These are phyloP conservation scores for Elymus sibiricus DNA, from an alignment of 176 grass and related monocot species.

Conservation along the genomic window DNA sequence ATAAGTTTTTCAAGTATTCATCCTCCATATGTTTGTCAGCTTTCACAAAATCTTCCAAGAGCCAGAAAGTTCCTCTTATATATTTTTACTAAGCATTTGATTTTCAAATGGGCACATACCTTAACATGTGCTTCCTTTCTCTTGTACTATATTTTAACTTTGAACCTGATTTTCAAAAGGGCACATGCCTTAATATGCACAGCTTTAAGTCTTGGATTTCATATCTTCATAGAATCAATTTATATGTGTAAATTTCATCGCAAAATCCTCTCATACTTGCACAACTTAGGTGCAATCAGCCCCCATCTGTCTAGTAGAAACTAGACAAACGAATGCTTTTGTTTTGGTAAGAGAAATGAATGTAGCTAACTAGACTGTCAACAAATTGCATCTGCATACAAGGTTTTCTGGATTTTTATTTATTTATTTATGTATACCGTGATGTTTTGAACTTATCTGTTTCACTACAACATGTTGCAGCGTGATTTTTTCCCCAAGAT, in stretches of 20 bases:
- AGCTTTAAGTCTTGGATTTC: slow-evolving; percentile 6
- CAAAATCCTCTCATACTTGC: background rate
- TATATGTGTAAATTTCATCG: background rate
- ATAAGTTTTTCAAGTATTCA: background rate
- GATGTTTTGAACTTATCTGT: slow-evolving; percentile 23
- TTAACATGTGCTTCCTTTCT: background rate
- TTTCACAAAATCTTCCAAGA: background rate
- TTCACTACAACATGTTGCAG: slow-evolving; percentile 36
- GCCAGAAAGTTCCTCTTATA: background rate
- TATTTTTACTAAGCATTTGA: background rate
- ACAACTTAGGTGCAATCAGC: background rate
- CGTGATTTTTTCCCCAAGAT: slow-evolving; percentile 81
- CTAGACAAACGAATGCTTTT: background rate
- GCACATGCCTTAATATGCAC: background rate
- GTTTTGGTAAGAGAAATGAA: background rate
- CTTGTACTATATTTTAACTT: background rate
- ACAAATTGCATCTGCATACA: background rate
- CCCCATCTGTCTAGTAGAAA: slow-evolving; percentile 1
- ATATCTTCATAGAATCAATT: background rate
- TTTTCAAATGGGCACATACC: background rate
- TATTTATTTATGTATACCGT: background rate
- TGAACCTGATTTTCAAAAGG: background rate
- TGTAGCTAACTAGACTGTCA: slow-evolving; percentile 2
- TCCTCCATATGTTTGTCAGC: background rate
- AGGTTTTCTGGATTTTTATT: slow-evolving; percentile 25